A percentile compares a stretch with the other conserved stretches of the same genome.
These are phyloP conservation scores for Neurospora sp. DNA, from an alignment of 495 filamentous ascomycete genomes.

Conservation along the genomic window DNA sequence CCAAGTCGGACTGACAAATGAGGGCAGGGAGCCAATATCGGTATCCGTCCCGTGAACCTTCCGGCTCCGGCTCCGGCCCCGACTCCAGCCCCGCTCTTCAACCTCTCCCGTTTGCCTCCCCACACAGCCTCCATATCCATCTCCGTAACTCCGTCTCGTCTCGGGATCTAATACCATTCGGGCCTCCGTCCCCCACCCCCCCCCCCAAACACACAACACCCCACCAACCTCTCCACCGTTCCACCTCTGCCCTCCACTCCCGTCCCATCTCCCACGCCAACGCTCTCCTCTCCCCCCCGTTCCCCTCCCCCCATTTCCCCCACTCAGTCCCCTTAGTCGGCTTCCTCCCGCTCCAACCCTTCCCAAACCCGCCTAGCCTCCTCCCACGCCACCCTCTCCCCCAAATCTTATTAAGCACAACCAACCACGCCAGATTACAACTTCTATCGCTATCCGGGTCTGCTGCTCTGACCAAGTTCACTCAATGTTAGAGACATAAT, in stretches of 20 bases:
- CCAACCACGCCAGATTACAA: conserved; percentile 70
- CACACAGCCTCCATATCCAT: too few relatives aligned
- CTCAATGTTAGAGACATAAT: conserved; percentile 52
- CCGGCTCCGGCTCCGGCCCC: too few relatives aligned
- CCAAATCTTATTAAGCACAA: conserved; percentile 50
- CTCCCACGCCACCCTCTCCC: neutral
- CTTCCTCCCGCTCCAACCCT: neutral
- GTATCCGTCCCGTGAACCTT: too few relatives aligned
- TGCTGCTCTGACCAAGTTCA: conserved; percentile 45
- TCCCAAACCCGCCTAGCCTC: neutral
- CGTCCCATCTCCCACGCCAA: neutral
- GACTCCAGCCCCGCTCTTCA: too few relatives aligned
- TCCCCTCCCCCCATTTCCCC: too few relatives aligned
- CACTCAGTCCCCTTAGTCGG: neutral
- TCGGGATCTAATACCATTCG: neutral
- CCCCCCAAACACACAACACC: too few relatives aligned
- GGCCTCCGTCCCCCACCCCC: too few relatives aligned
- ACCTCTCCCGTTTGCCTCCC: too few relatives aligned
- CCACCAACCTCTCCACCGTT: neutral
- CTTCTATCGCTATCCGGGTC: conserved; percentile 58
- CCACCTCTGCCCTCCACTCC: neutral
- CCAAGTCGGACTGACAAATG: too few relatives aligned
- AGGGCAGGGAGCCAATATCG: too few relatives aligned
- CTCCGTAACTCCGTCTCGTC: too few relatives aligned
- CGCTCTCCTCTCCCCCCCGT: too few relatives aligned